Conservation (phyloP, 2,329 filamentous ascomycete genomes). For the Rhexocercosporidium sp. region DNA sequence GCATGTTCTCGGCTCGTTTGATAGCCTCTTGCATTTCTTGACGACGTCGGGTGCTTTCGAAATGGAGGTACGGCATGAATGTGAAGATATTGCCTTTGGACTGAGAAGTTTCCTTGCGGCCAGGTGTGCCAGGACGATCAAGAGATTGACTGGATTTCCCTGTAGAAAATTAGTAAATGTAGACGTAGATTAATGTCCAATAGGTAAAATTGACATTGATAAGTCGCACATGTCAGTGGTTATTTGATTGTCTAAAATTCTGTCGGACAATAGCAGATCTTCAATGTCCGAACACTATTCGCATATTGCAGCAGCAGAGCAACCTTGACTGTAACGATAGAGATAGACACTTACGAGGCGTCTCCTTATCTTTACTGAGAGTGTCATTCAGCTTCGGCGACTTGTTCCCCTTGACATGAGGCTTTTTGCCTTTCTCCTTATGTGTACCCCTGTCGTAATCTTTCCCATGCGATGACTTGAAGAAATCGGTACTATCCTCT, state of each 20-base stretch:
- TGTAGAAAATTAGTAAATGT: background rate
- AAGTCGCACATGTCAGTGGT: background rate
- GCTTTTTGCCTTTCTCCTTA: slow-evolving; percentile 34
- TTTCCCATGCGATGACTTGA: slow-evolving; percentile 19
- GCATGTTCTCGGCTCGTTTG: slow-evolving; percentile 32
- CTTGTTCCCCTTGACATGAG: slow-evolving; percentile 30
- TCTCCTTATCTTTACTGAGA: slow-evolving; percentile 21
- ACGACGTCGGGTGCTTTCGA: slow-evolving; percentile 33
- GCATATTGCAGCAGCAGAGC: background rate
- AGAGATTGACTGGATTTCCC: slow-evolving; percentile 20
- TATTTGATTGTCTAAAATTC: background rate
- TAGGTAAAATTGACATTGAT: background rate
- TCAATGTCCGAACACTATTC: background rate
- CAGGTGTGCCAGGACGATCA: slow-evolving; percentile 20
- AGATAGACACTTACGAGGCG: slow-evolving; percentile 11
- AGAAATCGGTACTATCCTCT: slow-evolving; percentile 24
- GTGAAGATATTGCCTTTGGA: slow-evolving; percentile 33
- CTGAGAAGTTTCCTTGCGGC: slow-evolving; percentile 24
- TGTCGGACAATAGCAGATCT: background rate
- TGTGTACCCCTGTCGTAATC: slow-evolving; percentile 19
- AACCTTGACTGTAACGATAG: background rate
- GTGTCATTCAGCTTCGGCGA: slow-evolving; percentile 33
- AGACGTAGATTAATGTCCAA: background rate
- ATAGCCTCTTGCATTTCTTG: slow-evolving; percentile 38
- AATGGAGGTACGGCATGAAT: slow-evolving; percentile 39